Base-by-base conservation (phyloP, 345 rosid genomes). In the Angophora floribunda region DNA sequence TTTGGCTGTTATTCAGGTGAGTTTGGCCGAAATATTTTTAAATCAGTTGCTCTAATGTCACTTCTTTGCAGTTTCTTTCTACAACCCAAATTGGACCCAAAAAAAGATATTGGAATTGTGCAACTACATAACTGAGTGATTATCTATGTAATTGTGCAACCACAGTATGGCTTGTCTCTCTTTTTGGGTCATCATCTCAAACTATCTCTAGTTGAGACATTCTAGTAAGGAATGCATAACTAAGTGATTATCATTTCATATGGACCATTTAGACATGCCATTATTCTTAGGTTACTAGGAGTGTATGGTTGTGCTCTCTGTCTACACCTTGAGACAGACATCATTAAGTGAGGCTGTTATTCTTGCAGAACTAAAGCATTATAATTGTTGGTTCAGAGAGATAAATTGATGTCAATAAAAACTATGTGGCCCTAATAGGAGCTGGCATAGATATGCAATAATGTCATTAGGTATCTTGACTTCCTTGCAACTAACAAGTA, bases 1-100 rank as follows among this genome's bases (percentile, higher is more conserved):
- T 47, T 93, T 98, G 91, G 97, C 99, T 86, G 92, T 96, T 90
- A 95, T 98, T 94, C 98, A 98, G 99, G 99, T 87, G 93, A 93
- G 95, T 93, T 87, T 85, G 26, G 61, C 63, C 87, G 65, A 70
- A 87, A 70, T 75, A 21, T 67, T 86, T 36, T 59, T 51, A 17
- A 52, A 53, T 53, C 21, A 26, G 59, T 86, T 41, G 49, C 45
- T 32, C 36, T 53, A 53, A 28, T 21, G 41, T 53, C 44, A 57
- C 14, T 53, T 52, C n/a, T 52, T 86, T 53, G 87, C 45, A 36
- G 49, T 32, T 86, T 53, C 67, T 28, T 86, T 53, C 51, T 53
- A 53, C 41, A 32, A 45, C 82, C 49, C 82, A 75, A 19, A 14
- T 75, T 19, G 82, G 82, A 75, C 49, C 49, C 26, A 36, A 75